Base-by-base conservation (phyloP, 805 yeast species). In the Candida namnaoensis region DNA sequence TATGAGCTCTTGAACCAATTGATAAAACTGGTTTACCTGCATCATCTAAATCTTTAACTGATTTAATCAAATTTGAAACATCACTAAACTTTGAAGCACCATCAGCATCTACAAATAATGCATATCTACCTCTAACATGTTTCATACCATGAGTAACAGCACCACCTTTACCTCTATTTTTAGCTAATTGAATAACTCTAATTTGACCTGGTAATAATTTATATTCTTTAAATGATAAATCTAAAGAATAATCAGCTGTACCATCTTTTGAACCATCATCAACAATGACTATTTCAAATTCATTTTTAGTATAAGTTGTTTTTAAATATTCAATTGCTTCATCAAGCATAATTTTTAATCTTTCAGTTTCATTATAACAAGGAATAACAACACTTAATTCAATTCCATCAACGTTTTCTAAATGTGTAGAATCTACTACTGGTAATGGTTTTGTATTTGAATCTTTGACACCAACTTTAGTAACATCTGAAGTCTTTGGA, bases 91-190 rank as follows among this genome's bases (percentile, higher is more conserved):
- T 71, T 25, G 95, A 82, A 5, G 99, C 98, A 32, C 98, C 98
- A 63, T 93, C 99, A 1, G 98, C 99, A 63, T 93, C 99, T 1
- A 96, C 98, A 66, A 93, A 93, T 9, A 93, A 71, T 10, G 78
- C 76, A 52, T 74, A 81, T 43, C 69, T 59, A 11, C 98, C 99
- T 36, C 87, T 67, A 4, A 81, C 66, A 52, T 78, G 79, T 51
- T 81, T 74, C 60, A 93, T 64, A 7, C 99, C 99, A 61, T 91
- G 97, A 14, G 95, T 79, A 0, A 93, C 98, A 0, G 98, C 99
- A 11, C 98, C 96, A 32, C 95, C 95, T 64, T 91, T 91, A 25
- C 99, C 99, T 52, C 99, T 72, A 60, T 93, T 93, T 47, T 75
- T 60, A 24, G 63, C 75, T 47, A 93, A 70, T 49, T 71, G 72